Conservation (phyloP, 495 filamentous ascomycete genomes). For the Penicillium pancosmium region DNA sequence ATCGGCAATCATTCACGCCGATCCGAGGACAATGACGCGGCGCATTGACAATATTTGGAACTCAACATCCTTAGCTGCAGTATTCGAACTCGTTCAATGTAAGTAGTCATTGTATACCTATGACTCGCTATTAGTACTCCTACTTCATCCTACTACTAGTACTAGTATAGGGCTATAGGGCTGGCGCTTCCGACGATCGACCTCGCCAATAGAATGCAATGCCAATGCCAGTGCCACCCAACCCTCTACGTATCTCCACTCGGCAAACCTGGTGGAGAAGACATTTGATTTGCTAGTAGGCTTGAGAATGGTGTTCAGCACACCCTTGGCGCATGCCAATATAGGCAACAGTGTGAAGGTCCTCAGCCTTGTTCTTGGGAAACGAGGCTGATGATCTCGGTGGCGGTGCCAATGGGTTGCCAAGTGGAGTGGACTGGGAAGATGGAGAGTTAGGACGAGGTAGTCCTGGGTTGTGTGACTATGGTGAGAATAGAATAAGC, state of each 20-base stretch:
- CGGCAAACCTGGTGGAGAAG: not conserved
- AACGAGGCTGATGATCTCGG: not conserved
- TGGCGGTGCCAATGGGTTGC: not conserved
- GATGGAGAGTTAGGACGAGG: not conserved
- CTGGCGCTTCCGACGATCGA: not conserved
- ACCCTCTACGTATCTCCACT: not conserved
- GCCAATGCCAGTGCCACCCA: not conserved
- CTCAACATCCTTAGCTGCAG: not conserved
- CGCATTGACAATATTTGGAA: not conserved
- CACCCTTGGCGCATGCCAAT: constrained; percentile 2
- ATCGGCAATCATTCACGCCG: not conserved
- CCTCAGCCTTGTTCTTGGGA: not conserved
- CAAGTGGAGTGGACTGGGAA: not conserved
- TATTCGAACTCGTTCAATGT: too few relatives aligned
- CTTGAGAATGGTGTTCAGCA: not conserved
- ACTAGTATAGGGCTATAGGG: not conserved
- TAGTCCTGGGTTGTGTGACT: not conserved
- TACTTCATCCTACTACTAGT: too few relatives aligned
- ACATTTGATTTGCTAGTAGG: not conserved
- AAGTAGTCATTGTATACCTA: too few relatives aligned
- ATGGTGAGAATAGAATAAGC: not conserved
- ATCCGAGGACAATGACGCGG: not conserved
- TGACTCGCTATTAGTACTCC: too few relatives aligned
- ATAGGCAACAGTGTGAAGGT: not conserved
- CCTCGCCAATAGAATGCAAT: not conserved